A percentile compares a stretch with the other conserved stretches of the same genome.
Evolutionary conservation across 768 basidiomycete species (phyloP).

Genomic region (Pilatotrama ljubarskyi): DNA sequence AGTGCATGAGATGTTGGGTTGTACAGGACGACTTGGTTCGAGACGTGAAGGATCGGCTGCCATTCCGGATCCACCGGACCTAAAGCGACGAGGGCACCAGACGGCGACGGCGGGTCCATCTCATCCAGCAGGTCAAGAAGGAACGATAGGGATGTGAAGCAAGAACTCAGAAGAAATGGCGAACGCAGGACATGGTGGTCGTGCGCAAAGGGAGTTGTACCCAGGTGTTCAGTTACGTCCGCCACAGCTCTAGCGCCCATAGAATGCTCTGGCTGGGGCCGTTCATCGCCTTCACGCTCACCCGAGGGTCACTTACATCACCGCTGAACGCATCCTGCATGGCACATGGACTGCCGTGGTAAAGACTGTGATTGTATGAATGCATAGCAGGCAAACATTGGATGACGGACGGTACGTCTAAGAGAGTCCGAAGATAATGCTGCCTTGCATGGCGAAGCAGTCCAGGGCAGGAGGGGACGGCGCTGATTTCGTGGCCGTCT

Average conservation of each 20-base stretch:
- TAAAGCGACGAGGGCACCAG: constrained; percentile 22
- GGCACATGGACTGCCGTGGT: neutral
- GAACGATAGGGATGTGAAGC: neutral
- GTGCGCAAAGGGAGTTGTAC: neutral
- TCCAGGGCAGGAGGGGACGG: neutral
- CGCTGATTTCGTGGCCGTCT: neutral
- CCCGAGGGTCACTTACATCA: neutral
- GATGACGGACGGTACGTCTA: no score
- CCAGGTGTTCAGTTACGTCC: constrained; percentile 1
- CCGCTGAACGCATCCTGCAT: neutral
- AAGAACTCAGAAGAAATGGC: neutral
- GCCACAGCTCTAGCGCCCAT: constrained; percentile 6
- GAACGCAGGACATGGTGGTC: constrained; percentile 1
- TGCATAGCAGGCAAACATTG: neutral
- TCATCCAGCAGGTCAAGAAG: constrained; percentile 18
- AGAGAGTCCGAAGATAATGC: no score
- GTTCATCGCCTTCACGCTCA: no score
- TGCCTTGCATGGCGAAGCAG: neutral
- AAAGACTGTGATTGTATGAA: neutral
- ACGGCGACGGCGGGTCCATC: constrained; percentile 15
- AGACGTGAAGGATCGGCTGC: constrained; percentile 80
- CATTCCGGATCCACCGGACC: constrained; percentile 44
- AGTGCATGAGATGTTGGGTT: constrained; percentile 84
- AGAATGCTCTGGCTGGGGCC: neutral
- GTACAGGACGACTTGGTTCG: constrained; percentile 86